These are phyloP conservation scores for Silene latifolia DNA, from an alignment of 148 eudicot species.

Conservation along the genomic window DNA sequence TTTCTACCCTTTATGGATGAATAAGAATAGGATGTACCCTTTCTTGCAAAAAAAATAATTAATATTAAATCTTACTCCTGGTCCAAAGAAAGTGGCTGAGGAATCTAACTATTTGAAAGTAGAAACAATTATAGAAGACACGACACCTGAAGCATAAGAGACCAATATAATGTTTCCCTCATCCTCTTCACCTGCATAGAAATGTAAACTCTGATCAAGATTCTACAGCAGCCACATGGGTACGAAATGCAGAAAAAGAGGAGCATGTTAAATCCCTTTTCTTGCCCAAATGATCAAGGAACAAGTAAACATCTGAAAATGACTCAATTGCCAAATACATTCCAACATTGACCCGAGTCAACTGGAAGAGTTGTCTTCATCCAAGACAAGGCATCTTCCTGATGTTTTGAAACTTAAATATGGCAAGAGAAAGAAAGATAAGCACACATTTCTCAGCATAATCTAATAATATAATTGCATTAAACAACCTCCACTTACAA, in stretches of 20 bases:
- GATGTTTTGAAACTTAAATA: not conserved
- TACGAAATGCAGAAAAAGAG: not conserved
- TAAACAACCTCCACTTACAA: slow-evolving; percentile 54
- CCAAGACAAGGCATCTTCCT: not conserved
- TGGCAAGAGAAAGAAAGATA: not conserved
- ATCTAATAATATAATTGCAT: not conserved
- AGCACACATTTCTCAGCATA: not conserved
- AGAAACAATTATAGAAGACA: slow-evolving; percentile 10
- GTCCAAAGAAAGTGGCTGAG: not conserved
- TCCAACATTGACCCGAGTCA: not conserved
- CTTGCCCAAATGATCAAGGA: not conserved
- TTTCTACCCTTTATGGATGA: no score
- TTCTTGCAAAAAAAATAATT: no score
- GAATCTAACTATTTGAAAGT: slow-evolving; percentile 2
- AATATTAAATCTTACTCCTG: not conserved
- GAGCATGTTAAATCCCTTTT: not conserved
- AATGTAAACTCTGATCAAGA: slow-evolving; percentile 21
- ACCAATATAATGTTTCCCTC: slow-evolving; percentile 85
- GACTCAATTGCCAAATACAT: not conserved
- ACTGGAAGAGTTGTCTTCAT: not conserved
- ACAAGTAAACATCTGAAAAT: not conserved
- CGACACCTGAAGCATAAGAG: slow-evolving; percentile 83
- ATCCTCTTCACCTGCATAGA: slow-evolving; percentile 84
- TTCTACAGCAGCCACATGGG: not conserved
- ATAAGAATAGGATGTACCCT: no score